A percentile compares a stretch with the other conserved stretches of the same genome.
These are phyloP conservation scores for Blepharisma stoltei DNA, from an alignment of 73 alveolate species.

Conservation along the genomic window DNA sequence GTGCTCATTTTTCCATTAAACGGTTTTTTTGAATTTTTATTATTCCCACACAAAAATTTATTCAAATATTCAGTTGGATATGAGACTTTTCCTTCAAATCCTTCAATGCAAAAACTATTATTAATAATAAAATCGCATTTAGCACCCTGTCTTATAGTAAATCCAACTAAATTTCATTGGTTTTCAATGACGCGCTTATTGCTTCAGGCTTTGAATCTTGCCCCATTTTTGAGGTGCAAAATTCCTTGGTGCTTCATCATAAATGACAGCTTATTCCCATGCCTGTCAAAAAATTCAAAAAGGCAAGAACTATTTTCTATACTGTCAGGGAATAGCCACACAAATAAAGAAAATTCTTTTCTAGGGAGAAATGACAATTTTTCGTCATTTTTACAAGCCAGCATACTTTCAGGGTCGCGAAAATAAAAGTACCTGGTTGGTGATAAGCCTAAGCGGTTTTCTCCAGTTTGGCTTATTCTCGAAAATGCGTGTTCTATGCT, in stretches of 20 bases:
- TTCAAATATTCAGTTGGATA: neutral
- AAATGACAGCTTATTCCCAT: neutral
- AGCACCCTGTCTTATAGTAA: neutral
- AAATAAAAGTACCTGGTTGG: conserved; percentile 26
- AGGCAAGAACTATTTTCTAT: neutral
- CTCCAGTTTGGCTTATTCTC: neutral
- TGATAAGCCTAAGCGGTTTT: neutral
- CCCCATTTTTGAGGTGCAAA: neutral
- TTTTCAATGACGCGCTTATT: neutral
- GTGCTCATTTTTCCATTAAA: neutral
- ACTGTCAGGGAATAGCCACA: neutral
- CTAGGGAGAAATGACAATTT: neutral
- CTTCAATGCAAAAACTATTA: neutral
- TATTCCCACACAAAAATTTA: conserved; percentile 7
- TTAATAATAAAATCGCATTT: neutral
- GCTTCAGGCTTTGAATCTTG: neutral
- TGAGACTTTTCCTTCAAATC: neutral
- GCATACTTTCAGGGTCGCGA: neutral
- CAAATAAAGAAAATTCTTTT: conserved; percentile 11
- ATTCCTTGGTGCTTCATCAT: too few species aligned
- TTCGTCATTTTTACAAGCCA: neutral
- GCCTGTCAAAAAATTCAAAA: neutral
- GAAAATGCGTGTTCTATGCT: neutral
- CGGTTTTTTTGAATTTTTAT: neutral
- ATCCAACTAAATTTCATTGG: conserved; percentile 15